Percentiles rank a stretch among this genome's conserved stretches.
phyloP scores from a whole-genome alignment of 1,284 basidiomycete genomes.

The Irpex rosettiformis region DNA sequence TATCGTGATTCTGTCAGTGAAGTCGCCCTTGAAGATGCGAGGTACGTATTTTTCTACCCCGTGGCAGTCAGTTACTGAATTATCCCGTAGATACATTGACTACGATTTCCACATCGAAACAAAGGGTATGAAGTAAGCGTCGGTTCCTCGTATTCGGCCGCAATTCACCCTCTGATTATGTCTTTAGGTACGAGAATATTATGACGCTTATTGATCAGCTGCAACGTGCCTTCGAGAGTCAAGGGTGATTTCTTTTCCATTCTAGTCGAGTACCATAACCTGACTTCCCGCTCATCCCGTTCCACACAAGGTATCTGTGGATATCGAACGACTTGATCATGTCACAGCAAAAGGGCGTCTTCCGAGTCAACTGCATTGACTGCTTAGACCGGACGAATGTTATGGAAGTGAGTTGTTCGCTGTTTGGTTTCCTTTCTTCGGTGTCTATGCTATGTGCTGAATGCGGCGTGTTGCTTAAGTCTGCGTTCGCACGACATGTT shows the following conservation, averaged over 20 bases:
- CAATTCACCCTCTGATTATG: background rate
- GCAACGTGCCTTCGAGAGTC: constrained; percentile 69
- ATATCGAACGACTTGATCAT: constrained; percentile 68
- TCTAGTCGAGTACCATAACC: background rate
- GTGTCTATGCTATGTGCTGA: background rate
- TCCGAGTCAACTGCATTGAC: constrained; percentile 91
- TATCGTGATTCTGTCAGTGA: constrained; percentile 72
- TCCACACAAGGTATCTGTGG: constrained; percentile 73
- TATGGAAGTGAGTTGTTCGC: constrained; percentile 52
- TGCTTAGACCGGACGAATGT: constrained; percentile 92
- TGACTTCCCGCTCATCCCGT: constrained; percentile 3
- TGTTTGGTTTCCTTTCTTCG: background rate
- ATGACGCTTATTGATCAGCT: constrained; percentile 71
- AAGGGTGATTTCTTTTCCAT: constrained; percentile 49
- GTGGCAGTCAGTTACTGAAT: background rate
- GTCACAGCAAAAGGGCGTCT: constrained; percentile 82
- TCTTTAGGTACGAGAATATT: constrained; percentile 82
- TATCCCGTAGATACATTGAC: constrained; percentile 47
- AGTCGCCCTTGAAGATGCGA: constrained; percentile 59
- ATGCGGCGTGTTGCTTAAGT: constrained; percentile 42
- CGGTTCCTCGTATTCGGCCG: constrained; percentile 3
- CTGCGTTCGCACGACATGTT: constrained; percentile 84
- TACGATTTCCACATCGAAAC: constrained; percentile 94
- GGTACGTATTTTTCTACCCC: constrained; percentile 38
- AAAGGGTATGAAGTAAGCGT: constrained; percentile 81